Evolutionary conservation across 345 rosid species (phyloP).

Genomic region (Theobroma cacao): DNA sequence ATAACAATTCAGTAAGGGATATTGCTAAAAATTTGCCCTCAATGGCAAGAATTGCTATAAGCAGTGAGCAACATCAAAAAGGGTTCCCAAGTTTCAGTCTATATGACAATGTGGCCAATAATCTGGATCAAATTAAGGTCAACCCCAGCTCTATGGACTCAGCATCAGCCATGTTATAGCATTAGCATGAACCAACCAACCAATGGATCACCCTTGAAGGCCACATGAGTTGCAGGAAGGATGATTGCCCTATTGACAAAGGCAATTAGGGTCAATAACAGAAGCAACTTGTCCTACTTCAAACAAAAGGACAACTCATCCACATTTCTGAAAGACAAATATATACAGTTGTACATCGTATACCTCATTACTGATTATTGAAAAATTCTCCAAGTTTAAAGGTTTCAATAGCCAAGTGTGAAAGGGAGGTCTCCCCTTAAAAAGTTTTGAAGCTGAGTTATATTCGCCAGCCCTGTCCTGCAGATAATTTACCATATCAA

Average conservation of each 20-base stretch:
- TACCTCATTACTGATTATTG: constrained; percentile 17
- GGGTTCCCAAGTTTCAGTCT: no score
- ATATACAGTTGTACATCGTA: background rate
- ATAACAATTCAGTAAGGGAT: no score
- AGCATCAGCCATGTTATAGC: no score
- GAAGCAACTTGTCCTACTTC: background rate
- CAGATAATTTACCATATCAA: constrained; percentile 19
- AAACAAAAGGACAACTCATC: background rate
- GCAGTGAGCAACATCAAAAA: no score
- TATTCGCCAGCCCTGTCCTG: constrained; percentile 65
- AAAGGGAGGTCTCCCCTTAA: constrained; percentile 42
- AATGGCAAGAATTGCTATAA: no score
- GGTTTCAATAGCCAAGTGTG: constrained; percentile 50
- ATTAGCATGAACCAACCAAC: background rate
- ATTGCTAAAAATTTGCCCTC: no score
- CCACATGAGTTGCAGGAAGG: background rate
- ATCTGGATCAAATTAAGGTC: no score
- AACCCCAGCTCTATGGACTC: background rate
- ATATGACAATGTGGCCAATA: no score
- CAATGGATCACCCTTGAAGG: background rate
- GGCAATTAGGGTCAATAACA: background rate
- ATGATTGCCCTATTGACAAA: background rate
- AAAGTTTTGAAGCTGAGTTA: constrained; percentile 32
- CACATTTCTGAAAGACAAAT: background rate
- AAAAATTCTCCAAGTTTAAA: constrained; percentile 40